Conservation (phyloP, 371 early-diverging fungal species). For the Mucor ambiguus region DNA sequence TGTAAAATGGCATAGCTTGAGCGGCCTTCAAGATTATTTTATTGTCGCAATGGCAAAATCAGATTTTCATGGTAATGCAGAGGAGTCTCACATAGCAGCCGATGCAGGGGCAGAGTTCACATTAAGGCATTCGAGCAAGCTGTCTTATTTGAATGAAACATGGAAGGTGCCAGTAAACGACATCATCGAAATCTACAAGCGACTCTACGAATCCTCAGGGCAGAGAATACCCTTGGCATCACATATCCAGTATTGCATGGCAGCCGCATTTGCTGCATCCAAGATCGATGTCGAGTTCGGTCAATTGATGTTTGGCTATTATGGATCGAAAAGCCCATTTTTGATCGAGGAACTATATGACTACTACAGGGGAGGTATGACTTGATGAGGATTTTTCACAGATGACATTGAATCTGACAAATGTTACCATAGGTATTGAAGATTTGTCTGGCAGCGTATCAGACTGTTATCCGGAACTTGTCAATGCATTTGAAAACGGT, state of each 20-base stretch:
- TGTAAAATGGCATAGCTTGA: constrained; percentile 83
- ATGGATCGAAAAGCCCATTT: constrained; percentile 65
- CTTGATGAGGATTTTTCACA: neutral
- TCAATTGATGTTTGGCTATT: constrained; percentile 46
- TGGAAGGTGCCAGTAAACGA: constrained; percentile 85
- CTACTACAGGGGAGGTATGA: constrained; percentile 74
- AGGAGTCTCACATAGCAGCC: constrained; percentile 70
- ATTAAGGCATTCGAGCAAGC: constrained; percentile 48
- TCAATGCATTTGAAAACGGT: constrained; percentile 55
- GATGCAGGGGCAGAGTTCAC: constrained; percentile 87
- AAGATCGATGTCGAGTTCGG: constrained; percentile 61
- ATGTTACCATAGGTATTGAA: constrained; percentile 45
- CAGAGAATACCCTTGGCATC: constrained; percentile 31
- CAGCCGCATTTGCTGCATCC: constrained; percentile 64
- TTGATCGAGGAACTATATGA: constrained; percentile 69
- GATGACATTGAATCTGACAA: neutral
- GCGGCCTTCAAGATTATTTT: constrained; percentile 69
- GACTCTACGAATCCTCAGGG: constrained; percentile 31
- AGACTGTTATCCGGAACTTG: constrained; percentile 63
- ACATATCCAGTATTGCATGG: constrained; percentile 61
- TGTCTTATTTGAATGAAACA: constrained; percentile 49
- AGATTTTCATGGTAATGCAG: constrained; percentile 63
- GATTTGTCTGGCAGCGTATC: constrained; percentile 67
- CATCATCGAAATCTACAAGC: constrained; percentile 69
- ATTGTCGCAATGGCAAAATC: constrained; percentile 67